phyloP scores from a whole-genome alignment of 129 eudicot genomes.

The Arctium minus region DNA sequence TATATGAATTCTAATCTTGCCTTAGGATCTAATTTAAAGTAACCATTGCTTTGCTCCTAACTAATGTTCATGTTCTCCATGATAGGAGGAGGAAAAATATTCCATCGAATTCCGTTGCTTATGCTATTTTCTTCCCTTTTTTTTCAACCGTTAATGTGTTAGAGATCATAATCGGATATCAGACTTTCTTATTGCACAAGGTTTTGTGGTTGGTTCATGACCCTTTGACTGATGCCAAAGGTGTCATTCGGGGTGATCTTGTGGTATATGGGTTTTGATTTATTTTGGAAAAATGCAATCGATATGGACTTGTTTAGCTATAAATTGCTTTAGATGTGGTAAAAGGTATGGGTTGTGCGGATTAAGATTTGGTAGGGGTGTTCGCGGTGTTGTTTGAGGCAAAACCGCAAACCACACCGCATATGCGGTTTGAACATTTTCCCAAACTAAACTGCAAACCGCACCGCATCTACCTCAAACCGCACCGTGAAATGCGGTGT shows the following conservation, averaged over 20 bases:
- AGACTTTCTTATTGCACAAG: background rate
- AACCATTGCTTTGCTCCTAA: constrained; percentile 19
- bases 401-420: no score
- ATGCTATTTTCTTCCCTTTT: background rate
- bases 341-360: background rate
- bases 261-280: background rate
- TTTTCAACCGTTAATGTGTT: background rate
- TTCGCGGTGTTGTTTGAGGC: no score
- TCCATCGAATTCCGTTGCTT: background rate
- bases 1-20: background rate
- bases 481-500: no score
- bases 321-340: background rate
- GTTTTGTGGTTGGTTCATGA: background rate
- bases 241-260: background rate
- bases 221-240: background rate
- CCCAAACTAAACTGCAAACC: no score
- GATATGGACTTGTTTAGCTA: background rate
- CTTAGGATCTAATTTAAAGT: constrained; percentile 19
- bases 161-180: background rate
- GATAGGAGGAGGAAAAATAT: background rate
- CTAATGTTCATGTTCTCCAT: constrained; percentile 17
- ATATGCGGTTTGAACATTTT: no score
- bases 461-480: no score
- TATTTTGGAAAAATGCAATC: background rate
- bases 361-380: background rate